phyloP scores from a whole-genome alignment of 2,329 filamentous ascomycete genomes.

The Phaeoacremonium minimum region DNA sequence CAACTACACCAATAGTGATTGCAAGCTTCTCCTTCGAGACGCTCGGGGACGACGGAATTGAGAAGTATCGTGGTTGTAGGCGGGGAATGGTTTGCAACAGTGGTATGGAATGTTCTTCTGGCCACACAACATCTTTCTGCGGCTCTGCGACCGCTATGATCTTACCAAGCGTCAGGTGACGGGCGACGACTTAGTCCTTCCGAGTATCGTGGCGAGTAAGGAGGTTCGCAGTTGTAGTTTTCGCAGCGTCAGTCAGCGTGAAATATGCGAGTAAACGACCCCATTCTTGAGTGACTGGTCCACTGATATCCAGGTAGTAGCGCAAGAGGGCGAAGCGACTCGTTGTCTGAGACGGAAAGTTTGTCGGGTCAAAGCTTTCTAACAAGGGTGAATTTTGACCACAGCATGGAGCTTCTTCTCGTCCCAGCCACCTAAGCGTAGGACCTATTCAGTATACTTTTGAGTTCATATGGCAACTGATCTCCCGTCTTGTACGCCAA shows the following conservation, averaged over 20 bases:
- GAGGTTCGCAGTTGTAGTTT: background rate
- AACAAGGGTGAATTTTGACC: no score
- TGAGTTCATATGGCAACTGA: background rate
- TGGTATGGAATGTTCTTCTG: background rate
- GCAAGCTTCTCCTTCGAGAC: background rate
- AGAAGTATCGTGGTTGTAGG: background rate
- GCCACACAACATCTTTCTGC: background rate
- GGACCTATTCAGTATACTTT: background rate
- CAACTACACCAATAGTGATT: background rate
- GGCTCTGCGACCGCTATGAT: background rate
- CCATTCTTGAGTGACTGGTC: background rate
- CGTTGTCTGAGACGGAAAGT: no score
- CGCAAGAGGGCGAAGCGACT: background rate
- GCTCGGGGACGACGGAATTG: background rate
- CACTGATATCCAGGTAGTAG: background rate
- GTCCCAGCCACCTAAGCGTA: background rate
- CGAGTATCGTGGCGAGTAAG: background rate
- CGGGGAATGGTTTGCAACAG: background rate
- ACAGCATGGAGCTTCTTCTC: background rate
- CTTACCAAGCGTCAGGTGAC: background rate
- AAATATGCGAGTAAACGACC: background rate
- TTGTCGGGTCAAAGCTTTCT: no score
- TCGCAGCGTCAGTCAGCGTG: background rate
- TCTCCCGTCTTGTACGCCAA: background rate
- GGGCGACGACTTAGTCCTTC: background rate